These are phyloP conservation scores for Fusarium citri DNA, from an alignment of 2,329 filamentous ascomycete genomes.

Conservation along the genomic window DNA sequence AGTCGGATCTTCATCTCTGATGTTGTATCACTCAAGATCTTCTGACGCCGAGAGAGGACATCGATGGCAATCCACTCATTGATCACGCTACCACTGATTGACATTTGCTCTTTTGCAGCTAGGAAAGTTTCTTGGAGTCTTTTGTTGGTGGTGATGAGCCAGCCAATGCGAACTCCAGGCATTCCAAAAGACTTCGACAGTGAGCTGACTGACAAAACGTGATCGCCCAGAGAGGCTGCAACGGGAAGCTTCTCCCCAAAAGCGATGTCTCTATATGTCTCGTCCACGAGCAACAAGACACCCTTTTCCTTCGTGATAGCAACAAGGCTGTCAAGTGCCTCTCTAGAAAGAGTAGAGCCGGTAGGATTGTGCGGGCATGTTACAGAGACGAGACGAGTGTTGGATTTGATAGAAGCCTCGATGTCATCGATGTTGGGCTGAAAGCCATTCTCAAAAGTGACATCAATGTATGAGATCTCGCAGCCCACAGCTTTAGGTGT, in stretches of 20 bases:
- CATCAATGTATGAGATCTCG: not conserved
- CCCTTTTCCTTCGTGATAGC: not conserved
- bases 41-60: not conserved
- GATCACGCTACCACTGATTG: conserved; percentile 5
- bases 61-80: not conserved
- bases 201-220: not conserved
- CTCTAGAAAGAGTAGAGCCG: not conserved
- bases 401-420: not conserved
- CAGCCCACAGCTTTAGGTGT: not conserved
- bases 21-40: not conserved
- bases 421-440: not conserved
- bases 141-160: not conserved
- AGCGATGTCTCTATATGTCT: not conserved
- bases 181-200: not conserved
- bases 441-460: not conserved
- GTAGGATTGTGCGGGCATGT: conserved; percentile 3
- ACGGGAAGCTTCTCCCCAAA: not conserved
- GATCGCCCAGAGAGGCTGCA: not conserved
- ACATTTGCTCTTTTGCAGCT: conserved; percentile 5
- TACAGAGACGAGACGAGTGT: not conserved
- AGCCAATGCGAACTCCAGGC: not conserved
- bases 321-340: not conserved
- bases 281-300: not conserved
- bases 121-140: not conserved
- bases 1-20: not conserved